Base-by-base conservation (phyloP, 352 stramenopile species). In the Phytophthora macrochlamydospora region DNA sequence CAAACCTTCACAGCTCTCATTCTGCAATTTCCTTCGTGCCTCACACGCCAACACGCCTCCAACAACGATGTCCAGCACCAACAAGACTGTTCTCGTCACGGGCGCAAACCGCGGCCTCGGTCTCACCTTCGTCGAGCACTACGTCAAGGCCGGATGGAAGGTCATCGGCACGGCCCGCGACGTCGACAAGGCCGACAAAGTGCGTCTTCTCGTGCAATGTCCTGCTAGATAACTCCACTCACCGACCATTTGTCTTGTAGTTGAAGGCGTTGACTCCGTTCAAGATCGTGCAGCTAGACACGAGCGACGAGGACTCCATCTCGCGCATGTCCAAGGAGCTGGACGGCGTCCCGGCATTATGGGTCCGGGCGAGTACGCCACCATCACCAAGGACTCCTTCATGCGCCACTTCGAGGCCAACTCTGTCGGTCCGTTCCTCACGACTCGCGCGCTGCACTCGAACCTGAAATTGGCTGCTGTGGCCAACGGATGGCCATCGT, bases 391-490 rank as follows among this genome's bases (percentile, higher is more conserved):
- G 58, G 72, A 81, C 9, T 59, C 74, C 24, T 29, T 89, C 14
- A 67, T 89, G 67, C 57, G 55, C 5, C 75, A 89, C 42, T 85
- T 92, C n/a, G 76, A 91, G 53, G 67, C 87, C 38, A 92, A 91
- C 56, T 49, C 75, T 1, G 65, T 91, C 13, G 84, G 18, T 24
- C 18, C 18, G 18, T 24, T 24, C 18, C 18, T 24, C 18, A 24
- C 18, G 18, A 24, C 18, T 85, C 78, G 73, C 37, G 71, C 75
- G 12, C 62, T 89, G 33, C 55, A 73, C 14, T 32, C 51, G 7
- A 83, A 87, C 38, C 57, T 89, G 1, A 71, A 77, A 29, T 71
- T 76, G 12, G 71, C 56, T 0, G 68, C 61, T 1, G 35, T 38
- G 11, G 56, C 56, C 5, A 59, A 56, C 24, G 63, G 68, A 6